phyloP scores from a whole-genome alignment of 2,329 filamentous ascomycete species.

The Dothideomycetes sp. region DNA sequence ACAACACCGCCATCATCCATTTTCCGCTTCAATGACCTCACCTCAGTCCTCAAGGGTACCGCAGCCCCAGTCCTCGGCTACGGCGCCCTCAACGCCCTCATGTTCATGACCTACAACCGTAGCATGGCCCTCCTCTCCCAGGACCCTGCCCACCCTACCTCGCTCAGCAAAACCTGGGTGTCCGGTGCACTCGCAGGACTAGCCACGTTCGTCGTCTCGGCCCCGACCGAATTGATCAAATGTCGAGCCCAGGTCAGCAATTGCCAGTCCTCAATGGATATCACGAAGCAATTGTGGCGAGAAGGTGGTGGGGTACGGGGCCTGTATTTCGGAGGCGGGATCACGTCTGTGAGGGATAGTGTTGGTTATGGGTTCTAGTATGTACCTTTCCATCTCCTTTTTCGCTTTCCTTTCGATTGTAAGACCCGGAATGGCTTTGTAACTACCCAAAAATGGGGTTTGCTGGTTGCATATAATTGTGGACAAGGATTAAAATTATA shows the following conservation, averaged over 20 bases:
- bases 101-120: constrained; percentile 86
- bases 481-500: too few species aligned
- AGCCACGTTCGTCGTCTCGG: constrained; percentile 74
- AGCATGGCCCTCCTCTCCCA: constrained; percentile 50
- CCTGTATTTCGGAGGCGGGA: constrained; percentile 67
- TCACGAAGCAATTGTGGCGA: constrained; percentile 21
- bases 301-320: constrained; percentile 48
- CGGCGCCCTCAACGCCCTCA: constrained; percentile 78
- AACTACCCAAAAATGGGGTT: neutral
- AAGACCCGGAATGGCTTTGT: neutral
- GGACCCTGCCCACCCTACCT: constrained; percentile 8
- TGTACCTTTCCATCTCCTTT: constrained; percentile 16
- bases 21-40: constrained; percentile 11
- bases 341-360: constrained; percentile 75
- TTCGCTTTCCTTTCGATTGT: neutral
- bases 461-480: too few species aligned
- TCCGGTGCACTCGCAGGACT: constrained; percentile 75
- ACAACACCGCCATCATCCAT: neutral
- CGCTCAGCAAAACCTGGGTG: constrained; percentile 50
- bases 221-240: constrained; percentile 85
- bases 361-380: constrained; percentile 94
- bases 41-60: constrained; percentile 43
- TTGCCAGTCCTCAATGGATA: constrained; percentile 16
- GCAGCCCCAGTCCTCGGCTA: constrained; percentile 82
- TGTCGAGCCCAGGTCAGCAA: constrained; percentile 66